Evolutionary conservation across 169 alveolate genomes (phyloP).

Genomic region (Blepharisma undulans): DNA sequence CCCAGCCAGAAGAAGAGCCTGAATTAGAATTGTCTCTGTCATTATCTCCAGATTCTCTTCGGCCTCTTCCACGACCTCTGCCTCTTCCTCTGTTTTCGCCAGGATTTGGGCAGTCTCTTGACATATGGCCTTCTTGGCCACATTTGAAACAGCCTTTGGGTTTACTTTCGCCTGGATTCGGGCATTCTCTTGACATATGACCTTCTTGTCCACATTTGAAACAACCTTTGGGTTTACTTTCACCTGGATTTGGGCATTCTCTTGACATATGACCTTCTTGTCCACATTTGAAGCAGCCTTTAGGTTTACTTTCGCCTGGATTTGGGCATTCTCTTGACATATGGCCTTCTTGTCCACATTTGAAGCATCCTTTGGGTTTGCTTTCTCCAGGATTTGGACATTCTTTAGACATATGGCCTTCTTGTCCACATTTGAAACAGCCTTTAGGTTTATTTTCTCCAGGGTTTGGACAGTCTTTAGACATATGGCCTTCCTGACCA

Average conservation of each 20-base stretch:
- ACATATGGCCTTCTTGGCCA: slow-evolving; percentile 59
- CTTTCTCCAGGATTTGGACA: slow-evolving; percentile 35
- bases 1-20: neutral
- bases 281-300: slow-evolving; percentile 25
- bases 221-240: no score
- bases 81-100: neutral
- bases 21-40: neutral
- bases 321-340: slow-evolving; percentile 45
- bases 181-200: slow-evolving; percentile 35
- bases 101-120: slow-evolving; percentile 61
- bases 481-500: slow-evolving; percentile 43
- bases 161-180: neutral
- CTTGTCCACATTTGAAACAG: slow-evolving; percentile 33
- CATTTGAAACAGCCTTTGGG: slow-evolving; percentile 66
- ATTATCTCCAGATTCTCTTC: neutral
- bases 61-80: neutral
- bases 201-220: neutral
- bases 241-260: neutral
- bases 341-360: slow-evolving; percentile 53
- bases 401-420: slow-evolving; percentile 47
- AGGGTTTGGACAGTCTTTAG: slow-evolving; percentile 19
- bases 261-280: slow-evolving; percentile 39
- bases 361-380: slow-evolving; percentile 38
- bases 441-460: neutral
- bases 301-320: neutral